phyloP scores from a whole-genome alignment of 306 rosid genomes.

The Fragaria iinumae region DNA sequence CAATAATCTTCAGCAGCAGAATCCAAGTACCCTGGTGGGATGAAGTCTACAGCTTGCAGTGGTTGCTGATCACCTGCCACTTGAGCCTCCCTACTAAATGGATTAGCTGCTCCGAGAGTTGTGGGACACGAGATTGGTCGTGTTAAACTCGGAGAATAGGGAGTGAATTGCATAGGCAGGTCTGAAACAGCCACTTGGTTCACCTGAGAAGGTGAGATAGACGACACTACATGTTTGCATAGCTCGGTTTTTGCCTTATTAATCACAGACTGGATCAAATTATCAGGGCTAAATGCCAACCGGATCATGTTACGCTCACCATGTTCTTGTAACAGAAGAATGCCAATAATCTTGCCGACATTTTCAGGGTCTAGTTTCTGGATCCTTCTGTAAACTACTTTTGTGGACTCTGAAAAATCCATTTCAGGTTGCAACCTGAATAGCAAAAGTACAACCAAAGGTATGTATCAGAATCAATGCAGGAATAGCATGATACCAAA shows the following conservation, averaged over 20 bases:
- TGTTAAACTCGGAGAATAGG: slow-evolving; percentile 19
- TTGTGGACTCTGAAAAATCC: slow-evolving; percentile 38
- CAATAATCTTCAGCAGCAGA: slow-evolving; percentile 25
- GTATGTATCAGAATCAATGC: not conserved
- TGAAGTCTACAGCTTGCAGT: slow-evolving; percentile 25
- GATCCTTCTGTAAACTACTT: slow-evolving; percentile 36
- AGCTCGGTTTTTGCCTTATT: slow-evolving; percentile 41
- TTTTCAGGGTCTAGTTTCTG: slow-evolving; percentile 37
- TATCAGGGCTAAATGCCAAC: slow-evolving; percentile 45
- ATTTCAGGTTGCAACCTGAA: slow-evolving; percentile 26
- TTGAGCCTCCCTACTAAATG: slow-evolving; percentile 37
- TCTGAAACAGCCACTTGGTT: slow-evolving; percentile 31
- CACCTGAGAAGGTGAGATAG: slow-evolving; percentile 34
- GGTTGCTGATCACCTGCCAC: slow-evolving; percentile 29
- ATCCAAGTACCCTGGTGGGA: slow-evolving; percentile 28
- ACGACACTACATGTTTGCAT: slow-evolving; percentile 20
- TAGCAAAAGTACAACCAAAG: not conserved
- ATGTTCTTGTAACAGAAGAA: slow-evolving; percentile 35
- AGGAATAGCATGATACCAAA: not conserved
- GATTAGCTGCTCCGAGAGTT: slow-evolving; percentile 20
- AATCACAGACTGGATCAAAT: slow-evolving; percentile 32
- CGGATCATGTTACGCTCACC: slow-evolving; percentile 44
- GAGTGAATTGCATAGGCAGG: slow-evolving; percentile 23
- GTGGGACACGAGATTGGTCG: slow-evolving; percentile 25
- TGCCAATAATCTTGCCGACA: slow-evolving; percentile 36